These are phyloP conservation scores for Ganoderma sp. DNA, from an alignment of 1,284 basidiomycete species.

Conservation along the genomic window DNA sequence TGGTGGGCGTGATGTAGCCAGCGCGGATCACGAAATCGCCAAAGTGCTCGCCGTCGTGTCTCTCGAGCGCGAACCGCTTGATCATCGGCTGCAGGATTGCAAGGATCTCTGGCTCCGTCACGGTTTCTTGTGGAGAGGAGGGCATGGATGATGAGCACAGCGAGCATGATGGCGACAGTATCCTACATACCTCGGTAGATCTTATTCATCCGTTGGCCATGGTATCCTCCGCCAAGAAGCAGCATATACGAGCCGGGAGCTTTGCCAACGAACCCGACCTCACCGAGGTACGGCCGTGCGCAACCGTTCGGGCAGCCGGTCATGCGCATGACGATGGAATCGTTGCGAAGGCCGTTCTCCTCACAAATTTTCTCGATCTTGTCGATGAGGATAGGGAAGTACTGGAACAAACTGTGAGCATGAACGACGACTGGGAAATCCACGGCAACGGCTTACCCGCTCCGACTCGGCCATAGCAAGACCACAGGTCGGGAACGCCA, in stretches of 20 bases:
- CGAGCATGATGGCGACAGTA: neutral
- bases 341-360: slow-evolving; percentile 89
- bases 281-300: slow-evolving; percentile 94
- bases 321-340: slow-evolving; percentile 98
- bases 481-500: slow-evolving; percentile 97
- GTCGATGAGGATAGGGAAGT: slow-evolving; percentile 92
- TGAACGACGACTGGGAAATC: neutral
- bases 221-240: slow-evolving; percentile 95
- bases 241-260: slow-evolving; percentile 93
- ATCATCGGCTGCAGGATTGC: slow-evolving; percentile 92
- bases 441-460: slow-evolving; percentile 55
- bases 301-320: slow-evolving; percentile 96
- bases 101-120: slow-evolving; percentile 93
- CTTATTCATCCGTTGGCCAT: slow-evolving; percentile 94
- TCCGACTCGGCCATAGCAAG: slow-evolving; percentile 97
- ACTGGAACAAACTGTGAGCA: slow-evolving; percentile 50
- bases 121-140: slow-evolving; percentile 66
- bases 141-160: neutral
- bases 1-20: slow-evolving; percentile 84
- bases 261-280: slow-evolving; percentile 97
- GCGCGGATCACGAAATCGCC: slow-evolving; percentile 94
- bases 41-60: slow-evolving; percentile 90
- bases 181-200: slow-evolving; percentile 73
- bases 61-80: slow-evolving; percentile 89
- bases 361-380: slow-evolving; percentile 97